Percentiles rank a stretch among this genome's conserved stretches.
These are phyloP conservation scores for Lichtheimia ramosa DNA, from an alignment of 371 early-diverging fungal species.

Conservation along the genomic window DNA sequence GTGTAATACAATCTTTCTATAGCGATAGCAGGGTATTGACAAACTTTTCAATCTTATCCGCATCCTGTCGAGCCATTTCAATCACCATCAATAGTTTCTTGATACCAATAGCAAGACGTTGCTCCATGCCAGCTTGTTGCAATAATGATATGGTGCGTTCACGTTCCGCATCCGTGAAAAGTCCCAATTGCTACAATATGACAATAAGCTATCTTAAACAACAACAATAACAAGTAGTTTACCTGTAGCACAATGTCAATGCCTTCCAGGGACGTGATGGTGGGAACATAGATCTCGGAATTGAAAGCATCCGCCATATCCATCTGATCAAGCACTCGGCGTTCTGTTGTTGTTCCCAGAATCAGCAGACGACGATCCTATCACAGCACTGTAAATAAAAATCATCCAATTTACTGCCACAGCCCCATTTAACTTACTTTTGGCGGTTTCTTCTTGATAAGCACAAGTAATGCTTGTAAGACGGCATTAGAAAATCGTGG, in stretches of 20 bases:
- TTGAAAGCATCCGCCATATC: slow-evolving; percentile 87
- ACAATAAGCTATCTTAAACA: too few relatives aligned
- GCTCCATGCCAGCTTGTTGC: slow-evolving; percentile 52
- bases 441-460: slow-evolving; percentile 91
- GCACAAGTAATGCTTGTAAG: slow-evolving; percentile 92
- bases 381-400: neutral
- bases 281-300: slow-evolving; percentile 80
- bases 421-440: slow-evolving; percentile 45
- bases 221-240: neutral
- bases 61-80: slow-evolving; percentile 88
- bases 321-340: slow-evolving; percentile 83
- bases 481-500: slow-evolving; percentile 97
- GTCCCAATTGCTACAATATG: slow-evolving; percentile 39
- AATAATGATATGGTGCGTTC: slow-evolving; percentile 55
- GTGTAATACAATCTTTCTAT: neutral
- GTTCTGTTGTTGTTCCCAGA: slow-evolving; percentile 84
- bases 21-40: slow-evolving; percentile 50
- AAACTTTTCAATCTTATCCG: slow-evolving; percentile 63
- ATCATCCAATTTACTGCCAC: too few relatives aligned
- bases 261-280: slow-evolving; percentile 55
- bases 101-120: slow-evolving; percentile 78
- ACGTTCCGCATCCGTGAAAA: slow-evolving; percentile 67
- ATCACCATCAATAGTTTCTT: slow-evolving; percentile 89
- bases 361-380: slow-evolving; percentile 78
- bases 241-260: slow-evolving; percentile 75